A percentile compares a stretch with the other conserved stretches of the same genome.
Conservation (phyloP, 768 basidiomycete species). For the Tephrocybe sp. region DNA sequence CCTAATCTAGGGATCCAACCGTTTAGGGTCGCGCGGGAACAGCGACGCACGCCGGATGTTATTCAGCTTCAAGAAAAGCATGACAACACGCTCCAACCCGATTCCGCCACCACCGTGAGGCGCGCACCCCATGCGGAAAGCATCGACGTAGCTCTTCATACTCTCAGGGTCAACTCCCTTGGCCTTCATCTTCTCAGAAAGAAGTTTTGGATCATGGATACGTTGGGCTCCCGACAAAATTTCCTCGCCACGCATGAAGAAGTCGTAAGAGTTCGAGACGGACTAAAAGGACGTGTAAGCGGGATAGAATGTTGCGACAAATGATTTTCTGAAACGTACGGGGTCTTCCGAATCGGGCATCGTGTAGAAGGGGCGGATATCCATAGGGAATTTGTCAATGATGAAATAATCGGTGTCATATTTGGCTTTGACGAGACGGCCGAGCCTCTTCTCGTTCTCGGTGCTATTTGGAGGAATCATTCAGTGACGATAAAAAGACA, state of each 20-base stretch:
- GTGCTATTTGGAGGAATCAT: conserved; percentile 61
- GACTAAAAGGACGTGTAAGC: conserved; percentile 42
- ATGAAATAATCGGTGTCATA: conserved; percentile 99
- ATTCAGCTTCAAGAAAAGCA: conserved; percentile 96
- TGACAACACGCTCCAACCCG: conserved; percentile 90
- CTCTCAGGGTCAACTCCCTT: conserved; percentile 88
- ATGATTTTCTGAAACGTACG: conserved; percentile 39
- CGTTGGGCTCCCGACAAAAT: conserved; percentile 98
- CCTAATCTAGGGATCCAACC: conserved; percentile 50
- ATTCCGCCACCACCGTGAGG: conserved; percentile 98
- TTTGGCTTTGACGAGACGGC: conserved; percentile 84
- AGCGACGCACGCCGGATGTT: conserved; percentile 91
- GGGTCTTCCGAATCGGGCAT: conserved; percentile 96
- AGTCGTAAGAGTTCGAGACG: conserved; percentile 98
- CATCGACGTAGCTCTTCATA: conserved; percentile 92
- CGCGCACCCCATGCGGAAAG: conserved; percentile 90
- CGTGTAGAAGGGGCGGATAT: conserved; percentile 96
- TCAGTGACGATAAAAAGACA: conserved; percentile 12
- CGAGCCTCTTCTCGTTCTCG: conserved; percentile 92
- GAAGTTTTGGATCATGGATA: conserved; percentile 84
- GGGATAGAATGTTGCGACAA: conserved; percentile 4
- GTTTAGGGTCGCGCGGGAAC: conserved; percentile 97
- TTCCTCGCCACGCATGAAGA: conserved; percentile 99
- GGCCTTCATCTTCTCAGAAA: conserved; percentile 79
- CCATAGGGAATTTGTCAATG: conserved; percentile 98